Evolutionary conservation across 2,329 filamentous ascomycete species (phyloP).

Genomic region (Dactylonectria estremocensis): DNA sequence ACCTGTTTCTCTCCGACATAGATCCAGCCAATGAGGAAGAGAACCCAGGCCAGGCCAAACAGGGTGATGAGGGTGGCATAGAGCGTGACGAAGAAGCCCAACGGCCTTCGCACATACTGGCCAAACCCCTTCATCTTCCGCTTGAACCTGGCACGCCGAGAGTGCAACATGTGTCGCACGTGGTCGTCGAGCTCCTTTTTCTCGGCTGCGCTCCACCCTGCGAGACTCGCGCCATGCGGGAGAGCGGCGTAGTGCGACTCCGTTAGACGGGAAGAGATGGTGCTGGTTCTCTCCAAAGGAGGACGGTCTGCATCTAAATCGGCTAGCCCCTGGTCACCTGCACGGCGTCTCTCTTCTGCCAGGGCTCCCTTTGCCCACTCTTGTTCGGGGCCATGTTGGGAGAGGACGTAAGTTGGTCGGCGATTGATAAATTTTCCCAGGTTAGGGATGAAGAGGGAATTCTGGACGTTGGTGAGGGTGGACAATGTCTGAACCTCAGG

Average conservation of each 20-base stretch:
- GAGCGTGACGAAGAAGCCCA: slow-evolving; percentile 87
- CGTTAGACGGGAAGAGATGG: slow-evolving; percentile 77
- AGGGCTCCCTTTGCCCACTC: slow-evolving; percentile 43
- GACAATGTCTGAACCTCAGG: slow-evolving; percentile 87
- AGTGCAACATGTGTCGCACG: slow-evolving; percentile 90
- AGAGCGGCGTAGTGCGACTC: slow-evolving; percentile 84
- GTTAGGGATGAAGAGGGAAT: slow-evolving; percentile 88
- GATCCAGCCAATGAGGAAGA: slow-evolving; percentile 94
- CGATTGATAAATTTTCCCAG: slow-evolving; percentile 84
- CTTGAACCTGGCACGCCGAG: slow-evolving; percentile 84
- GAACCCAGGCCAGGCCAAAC: slow-evolving; percentile 89
- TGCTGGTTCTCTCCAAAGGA: slow-evolving; percentile 61
- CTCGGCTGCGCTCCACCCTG: slow-evolving; percentile 83
- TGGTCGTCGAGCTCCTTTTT: slow-evolving; percentile 86
- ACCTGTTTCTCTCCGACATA: slow-evolving; percentile 82
- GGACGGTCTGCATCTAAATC: slow-evolving; percentile 34
- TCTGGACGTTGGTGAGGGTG: slow-evolving; percentile 90
- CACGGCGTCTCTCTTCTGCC: slow-evolving; percentile 37
- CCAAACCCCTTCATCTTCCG: slow-evolving; percentile 84
- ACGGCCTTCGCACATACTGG: slow-evolving; percentile 81
- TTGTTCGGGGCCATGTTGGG: slow-evolving; percentile 58
- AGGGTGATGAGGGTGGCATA: slow-evolving; percentile 88
- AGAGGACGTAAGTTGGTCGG: slow-evolving; percentile 83
- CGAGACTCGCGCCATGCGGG: slow-evolving; percentile 79
- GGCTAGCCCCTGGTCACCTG: slow-evolving; percentile 4